These are phyloP conservation scores for Marsdenia floribunda DNA, from an alignment of 257 asterid genomes.

Conservation along the genomic window DNA sequence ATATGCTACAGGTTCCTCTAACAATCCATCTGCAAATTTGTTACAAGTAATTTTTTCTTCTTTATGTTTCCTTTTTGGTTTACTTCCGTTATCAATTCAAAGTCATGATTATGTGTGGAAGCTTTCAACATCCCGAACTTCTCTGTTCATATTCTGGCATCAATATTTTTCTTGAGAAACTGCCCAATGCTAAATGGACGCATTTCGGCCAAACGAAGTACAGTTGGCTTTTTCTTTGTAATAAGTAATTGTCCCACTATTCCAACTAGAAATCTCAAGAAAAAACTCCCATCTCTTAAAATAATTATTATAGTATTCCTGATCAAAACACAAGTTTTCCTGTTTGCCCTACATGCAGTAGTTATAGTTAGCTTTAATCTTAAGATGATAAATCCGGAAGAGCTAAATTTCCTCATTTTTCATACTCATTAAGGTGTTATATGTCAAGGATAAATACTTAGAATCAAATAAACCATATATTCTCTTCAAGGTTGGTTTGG, in stretches of 20 bases:
- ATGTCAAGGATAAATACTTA: neutral
- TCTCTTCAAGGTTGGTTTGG: neutral
- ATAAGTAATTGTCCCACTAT: neutral
- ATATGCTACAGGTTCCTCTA: conserved; percentile 70
- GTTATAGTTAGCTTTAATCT: neutral
- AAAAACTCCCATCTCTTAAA: neutral
- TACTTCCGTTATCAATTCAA: neutral
- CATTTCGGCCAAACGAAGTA: neutral
- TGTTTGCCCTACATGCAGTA: neutral
- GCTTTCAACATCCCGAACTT: neutral
- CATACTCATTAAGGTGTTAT: neutral
- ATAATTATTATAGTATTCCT: neutral
- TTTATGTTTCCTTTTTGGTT: neutral
- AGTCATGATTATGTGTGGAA: neutral
- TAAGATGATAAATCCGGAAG: neutral
- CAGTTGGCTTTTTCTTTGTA: neutral
- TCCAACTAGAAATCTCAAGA: neutral
- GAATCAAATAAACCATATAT: neutral
- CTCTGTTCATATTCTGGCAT: neutral
- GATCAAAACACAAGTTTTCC: neutral
- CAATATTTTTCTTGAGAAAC: neutral
- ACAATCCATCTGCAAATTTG: conserved; percentile 46
- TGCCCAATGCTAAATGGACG: neutral
- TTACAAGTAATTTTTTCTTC: conserved; percentile 48
- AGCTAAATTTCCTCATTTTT: too few relatives aligned